Base-by-base conservation (phyloP, 306 rosid species). In the Chamaecrista fasciculata region DNA sequence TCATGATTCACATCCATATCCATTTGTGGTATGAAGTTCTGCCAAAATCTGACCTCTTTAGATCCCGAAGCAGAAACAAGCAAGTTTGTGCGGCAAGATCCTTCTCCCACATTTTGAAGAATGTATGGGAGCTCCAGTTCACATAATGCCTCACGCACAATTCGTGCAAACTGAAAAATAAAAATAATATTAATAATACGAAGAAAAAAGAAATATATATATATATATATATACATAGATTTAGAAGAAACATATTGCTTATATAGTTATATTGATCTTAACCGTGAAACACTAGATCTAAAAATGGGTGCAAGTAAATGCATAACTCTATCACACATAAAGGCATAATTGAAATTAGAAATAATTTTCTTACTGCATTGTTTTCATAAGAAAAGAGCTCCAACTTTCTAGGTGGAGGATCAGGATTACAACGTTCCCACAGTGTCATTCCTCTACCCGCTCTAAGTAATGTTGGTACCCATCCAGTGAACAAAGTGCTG, bases 81-180 rank as follows among this genome's bases (percentile, higher is more conserved):
- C 21, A 83, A 68, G 65, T 87, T 80, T 24, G 55, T 74, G 36
- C 88, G 80, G 2, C 0, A 14, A 33, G 98, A 92, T 29, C 98
- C 96, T 81, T 86, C 81, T 59, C 98, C 98, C 24, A 89, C 96
- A 55, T 85, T 92, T 60, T 89, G 96, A 49, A 92, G 89, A 75
- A 86, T 73, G 84, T 89, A 92, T 39, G 96, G 96, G 75, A 92
- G 92, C 82, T 92, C 98, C 84, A 92, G 79, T 69, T 92, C 98
- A 20, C 98, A 92, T n/a, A 92, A 82, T 34, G 98, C 98, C 77
- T 92, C 96, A 8, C 96, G 98, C 43, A 92, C 96, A 75, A 89
- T 79, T 73, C 98, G 72, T 34, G 98, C 92, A 78, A 78, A 76
- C 98, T 92, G 72, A 70, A 69, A 74, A 70, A 65, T 43, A 75